Conservation (phyloP, 2,329 filamentous ascomycete genomes). For the Claviceps pusilla region DNA sequence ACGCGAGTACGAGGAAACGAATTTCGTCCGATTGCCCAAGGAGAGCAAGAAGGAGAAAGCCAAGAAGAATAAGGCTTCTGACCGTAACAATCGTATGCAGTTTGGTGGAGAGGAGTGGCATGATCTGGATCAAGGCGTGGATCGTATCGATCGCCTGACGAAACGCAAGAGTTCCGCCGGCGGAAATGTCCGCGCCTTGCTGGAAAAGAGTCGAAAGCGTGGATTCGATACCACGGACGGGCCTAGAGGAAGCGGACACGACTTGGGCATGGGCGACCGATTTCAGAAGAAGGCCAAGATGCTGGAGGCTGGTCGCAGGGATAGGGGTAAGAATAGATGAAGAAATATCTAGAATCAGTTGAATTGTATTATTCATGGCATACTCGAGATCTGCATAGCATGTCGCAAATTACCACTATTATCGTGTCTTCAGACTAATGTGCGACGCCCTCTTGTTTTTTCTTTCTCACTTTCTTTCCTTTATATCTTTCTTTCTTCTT, state of each 20-base stretch:
- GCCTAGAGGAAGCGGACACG: slow-evolving; percentile 45
- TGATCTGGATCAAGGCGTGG: slow-evolving; percentile 67
- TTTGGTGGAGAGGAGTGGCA: slow-evolving; percentile 90
- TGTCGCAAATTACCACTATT: not conserved
- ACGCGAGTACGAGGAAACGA: slow-evolving; percentile 76
- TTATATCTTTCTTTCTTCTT: too few species aligned
- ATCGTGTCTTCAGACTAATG: not conserved
- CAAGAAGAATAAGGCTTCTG: slow-evolving; percentile 42
- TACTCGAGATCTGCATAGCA: not conserved
- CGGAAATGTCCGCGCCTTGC: slow-evolving; percentile 41
- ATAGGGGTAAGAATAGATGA: slow-evolving; percentile 27
- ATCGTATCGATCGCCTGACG: slow-evolving; percentile 74
- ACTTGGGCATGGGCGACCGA: slow-evolving; percentile 53
- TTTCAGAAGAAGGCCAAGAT: slow-evolving; percentile 56
- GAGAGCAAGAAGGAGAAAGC: slow-evolving; percentile 74
- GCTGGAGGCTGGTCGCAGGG: slow-evolving; percentile 30
- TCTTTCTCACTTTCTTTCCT: too few species aligned
- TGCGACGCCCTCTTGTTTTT: too few species aligned
- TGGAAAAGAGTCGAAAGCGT: slow-evolving; percentile 81
- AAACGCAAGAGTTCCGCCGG: slow-evolving; percentile 46
- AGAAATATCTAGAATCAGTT: not conserved
- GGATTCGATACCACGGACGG: slow-evolving; percentile 53
- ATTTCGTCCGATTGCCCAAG: slow-evolving; percentile 76
- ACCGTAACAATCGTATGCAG: slow-evolving; percentile 42
- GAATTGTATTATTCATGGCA: not conserved